Percentiles rank a stretch among this genome's conserved stretches.
These are phyloP conservation scores for Auxenochlorella pyrenoidosa DNA, from an alignment of 139 green algal species.

Conservation along the genomic window DNA sequence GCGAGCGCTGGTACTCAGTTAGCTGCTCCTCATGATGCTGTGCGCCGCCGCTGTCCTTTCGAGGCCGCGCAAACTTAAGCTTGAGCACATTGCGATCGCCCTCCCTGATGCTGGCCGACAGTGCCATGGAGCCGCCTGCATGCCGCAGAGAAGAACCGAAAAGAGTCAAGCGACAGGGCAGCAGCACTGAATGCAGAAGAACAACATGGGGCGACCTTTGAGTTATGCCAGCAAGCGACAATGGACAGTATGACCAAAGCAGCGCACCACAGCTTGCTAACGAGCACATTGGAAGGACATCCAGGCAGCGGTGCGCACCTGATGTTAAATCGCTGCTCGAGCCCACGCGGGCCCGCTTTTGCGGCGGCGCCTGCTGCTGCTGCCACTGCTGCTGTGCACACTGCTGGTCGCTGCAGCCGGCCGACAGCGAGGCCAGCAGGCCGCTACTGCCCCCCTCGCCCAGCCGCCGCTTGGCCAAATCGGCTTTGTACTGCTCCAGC, in stretches of 20 bases:
- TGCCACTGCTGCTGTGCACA: not conserved
- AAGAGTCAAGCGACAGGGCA: too few relatives aligned
- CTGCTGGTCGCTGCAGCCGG: not conserved
- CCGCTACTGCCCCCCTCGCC: not conserved
- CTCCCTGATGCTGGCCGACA: not conserved
- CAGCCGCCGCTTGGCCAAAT: slow-evolving; percentile 38
- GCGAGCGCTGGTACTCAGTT: not conserved
- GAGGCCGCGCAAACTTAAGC: slow-evolving; percentile 25
- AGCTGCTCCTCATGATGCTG: not conserved
- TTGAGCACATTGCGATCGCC: slow-evolving; percentile 24
- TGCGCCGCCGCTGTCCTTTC: not conserved
- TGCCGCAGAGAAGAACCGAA: not conserved
- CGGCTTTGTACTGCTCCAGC: slow-evolving; percentile 73
- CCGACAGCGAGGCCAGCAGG: not conserved
- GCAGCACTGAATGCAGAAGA: not conserved
- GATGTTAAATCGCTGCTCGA: slow-evolving; percentile 1
- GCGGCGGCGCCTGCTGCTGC: not conserved
- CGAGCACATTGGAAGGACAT: not conserved
- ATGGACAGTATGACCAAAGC: not conserved
- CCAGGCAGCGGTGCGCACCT: not conserved
- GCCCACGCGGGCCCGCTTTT: not conserved
- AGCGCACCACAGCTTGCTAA: too few relatives aligned
- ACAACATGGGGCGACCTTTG: too few relatives aligned
- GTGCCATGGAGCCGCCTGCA: slow-evolving; percentile 1
- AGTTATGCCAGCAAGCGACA: not conserved